Percentiles rank a stretch among this genome's conserved stretches.
phyloP scores from a whole-genome alignment of 2,329 filamentous ascomycete genomes.

The Aureobasidium sp. region DNA sequence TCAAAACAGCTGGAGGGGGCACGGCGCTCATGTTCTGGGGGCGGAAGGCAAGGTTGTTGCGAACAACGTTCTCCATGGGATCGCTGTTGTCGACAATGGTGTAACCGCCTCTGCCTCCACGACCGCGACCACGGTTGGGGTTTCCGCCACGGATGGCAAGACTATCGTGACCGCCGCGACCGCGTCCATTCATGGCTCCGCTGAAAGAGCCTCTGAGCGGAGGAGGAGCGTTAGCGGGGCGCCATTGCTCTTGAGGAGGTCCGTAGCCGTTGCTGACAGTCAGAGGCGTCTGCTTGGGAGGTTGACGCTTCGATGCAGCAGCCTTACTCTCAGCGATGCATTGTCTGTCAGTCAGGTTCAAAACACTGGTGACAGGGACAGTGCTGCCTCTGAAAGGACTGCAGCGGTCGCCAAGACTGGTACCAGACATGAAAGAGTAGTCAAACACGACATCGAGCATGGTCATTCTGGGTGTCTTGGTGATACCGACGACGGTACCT shows the following conservation, averaged over 20 bases:
- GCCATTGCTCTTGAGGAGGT: constrained; percentile 53
- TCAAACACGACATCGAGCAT: constrained; percentile 93
- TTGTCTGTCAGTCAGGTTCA: constrained; percentile 81
- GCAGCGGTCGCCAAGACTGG: constrained; percentile 81
- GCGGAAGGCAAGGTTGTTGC: constrained; percentile 50
- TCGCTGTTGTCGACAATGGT: constrained; percentile 44
- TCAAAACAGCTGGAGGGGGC: constrained; percentile 53
- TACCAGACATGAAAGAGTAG: constrained; percentile 92
- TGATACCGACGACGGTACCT: constrained; percentile 92
- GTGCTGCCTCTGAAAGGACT: constrained; percentile 92
- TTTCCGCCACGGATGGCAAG: constrained; percentile 35
- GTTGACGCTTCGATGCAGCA: constrained; percentile 12
- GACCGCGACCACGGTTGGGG: constrained; percentile 22
- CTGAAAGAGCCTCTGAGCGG: constrained; percentile 54
- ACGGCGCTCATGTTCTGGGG: constrained; percentile 48
- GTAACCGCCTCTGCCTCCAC: constrained; percentile 35
- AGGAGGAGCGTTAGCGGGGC: constrained; percentile 48
- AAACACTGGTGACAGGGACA: constrained; percentile 75
- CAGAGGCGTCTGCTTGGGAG: constrained; percentile 19
- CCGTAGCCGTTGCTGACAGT: constrained; percentile 41
- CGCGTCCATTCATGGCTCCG: constrained; percentile 46
- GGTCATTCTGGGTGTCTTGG: constrained; percentile 72
- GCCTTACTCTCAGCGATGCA: constrained; percentile 54
- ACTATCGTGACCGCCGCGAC: constrained; percentile 33
- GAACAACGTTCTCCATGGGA: constrained; percentile 46